Conservation (phyloP, 2,329 filamentous ascomycete species). For the Acrocalymma vagum region DNA sequence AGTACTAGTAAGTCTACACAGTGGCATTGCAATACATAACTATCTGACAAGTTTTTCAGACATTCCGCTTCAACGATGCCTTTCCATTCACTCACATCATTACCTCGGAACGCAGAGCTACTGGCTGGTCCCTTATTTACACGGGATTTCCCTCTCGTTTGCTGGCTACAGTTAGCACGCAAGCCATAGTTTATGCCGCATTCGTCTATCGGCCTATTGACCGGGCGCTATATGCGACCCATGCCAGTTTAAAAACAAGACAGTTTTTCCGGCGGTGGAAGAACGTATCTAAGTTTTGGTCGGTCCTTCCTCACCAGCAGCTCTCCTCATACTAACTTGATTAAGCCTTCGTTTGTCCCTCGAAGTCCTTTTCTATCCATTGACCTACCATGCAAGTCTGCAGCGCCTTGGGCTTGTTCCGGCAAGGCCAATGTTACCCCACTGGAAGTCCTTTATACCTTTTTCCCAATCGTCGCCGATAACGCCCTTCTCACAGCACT, state of each 20-base stretch:
- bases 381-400: slow-evolving; percentile 39
- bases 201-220: slow-evolving; percentile 36
- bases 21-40: not conserved
- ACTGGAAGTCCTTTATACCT: slow-evolving; percentile 35
- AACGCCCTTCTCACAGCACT: slow-evolving; percentile 25
- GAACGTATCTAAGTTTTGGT: slow-evolving; percentile 29
- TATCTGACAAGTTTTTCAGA: slow-evolving; percentile 20
- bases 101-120: slow-evolving; percentile 25
- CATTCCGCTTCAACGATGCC: slow-evolving; percentile 33
- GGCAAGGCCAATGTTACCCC: slow-evolving; percentile 35
- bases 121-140: slow-evolving; percentile 33
- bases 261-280: slow-evolving; percentile 30
- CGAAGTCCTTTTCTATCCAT: slow-evolving; percentile 40
- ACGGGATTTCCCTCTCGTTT: slow-evolving; percentile 34
- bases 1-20: slow-evolving; percentile 24
- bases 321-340: slow-evolving; percentile 11
- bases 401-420: slow-evolving; percentile 41
- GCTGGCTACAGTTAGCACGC: slow-evolving; percentile 27
- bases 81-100: slow-evolving; percentile 36
- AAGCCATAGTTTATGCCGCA: slow-evolving; percentile 26
- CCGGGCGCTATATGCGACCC: slow-evolving; percentile 30
- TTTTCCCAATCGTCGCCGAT: slow-evolving; percentile 39
- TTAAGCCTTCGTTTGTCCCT: slow-evolving; percentile 37
- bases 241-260: slow-evolving; percentile 27
- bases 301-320: slow-evolving; percentile 5